Conservation (phyloP, 106 monocot genomes). For the Vanilla planifolia region DNA sequence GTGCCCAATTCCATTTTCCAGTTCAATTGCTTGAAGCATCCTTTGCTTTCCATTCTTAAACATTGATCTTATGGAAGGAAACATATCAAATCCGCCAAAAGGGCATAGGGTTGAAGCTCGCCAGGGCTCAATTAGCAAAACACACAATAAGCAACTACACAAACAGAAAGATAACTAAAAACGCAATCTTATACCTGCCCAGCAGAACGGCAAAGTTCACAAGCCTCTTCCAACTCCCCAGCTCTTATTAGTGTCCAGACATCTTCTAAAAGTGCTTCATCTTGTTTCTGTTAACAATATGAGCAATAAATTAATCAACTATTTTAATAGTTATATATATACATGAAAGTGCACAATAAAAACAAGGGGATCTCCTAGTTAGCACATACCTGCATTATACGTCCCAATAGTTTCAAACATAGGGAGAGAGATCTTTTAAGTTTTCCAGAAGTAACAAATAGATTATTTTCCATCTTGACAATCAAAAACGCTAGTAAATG, state of each 20-base stretch:
- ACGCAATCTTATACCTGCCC: constrained; percentile 53
- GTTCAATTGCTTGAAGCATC: constrained; percentile 81
- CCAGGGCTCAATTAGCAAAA: constrained; percentile 53
- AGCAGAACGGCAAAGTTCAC: constrained; percentile 89
- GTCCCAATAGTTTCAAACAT: too few relatives aligned
- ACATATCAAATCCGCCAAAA: constrained; percentile 82
- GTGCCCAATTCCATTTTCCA: constrained; percentile 81
- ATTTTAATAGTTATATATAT: too few relatives aligned
- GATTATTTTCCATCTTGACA: too few relatives aligned
- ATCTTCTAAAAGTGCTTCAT: constrained; percentile 90
- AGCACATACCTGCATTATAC: too few relatives aligned
- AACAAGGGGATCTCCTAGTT: too few relatives aligned
- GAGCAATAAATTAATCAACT: too few relatives aligned
- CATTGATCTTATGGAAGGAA: constrained; percentile 77
- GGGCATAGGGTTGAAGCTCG: constrained; percentile 87
- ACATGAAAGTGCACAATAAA: too few relatives aligned
- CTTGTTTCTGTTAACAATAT: constrained; percentile 60
- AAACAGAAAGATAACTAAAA: not conserved
- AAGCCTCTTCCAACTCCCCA: constrained; percentile 88
- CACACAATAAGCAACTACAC: not conserved
- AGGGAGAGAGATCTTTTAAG: too few relatives aligned
- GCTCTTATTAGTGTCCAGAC: constrained; percentile 83
- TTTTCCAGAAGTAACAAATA: too few relatives aligned
- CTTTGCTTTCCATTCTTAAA: constrained; percentile 58
- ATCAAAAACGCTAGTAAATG: too few relatives aligned